These are phyloP conservation scores for Chrysosphaeria jannelii DNA, from an alignment of 2,329 filamentous ascomycete genomes.

Conservation along the genomic window DNA sequence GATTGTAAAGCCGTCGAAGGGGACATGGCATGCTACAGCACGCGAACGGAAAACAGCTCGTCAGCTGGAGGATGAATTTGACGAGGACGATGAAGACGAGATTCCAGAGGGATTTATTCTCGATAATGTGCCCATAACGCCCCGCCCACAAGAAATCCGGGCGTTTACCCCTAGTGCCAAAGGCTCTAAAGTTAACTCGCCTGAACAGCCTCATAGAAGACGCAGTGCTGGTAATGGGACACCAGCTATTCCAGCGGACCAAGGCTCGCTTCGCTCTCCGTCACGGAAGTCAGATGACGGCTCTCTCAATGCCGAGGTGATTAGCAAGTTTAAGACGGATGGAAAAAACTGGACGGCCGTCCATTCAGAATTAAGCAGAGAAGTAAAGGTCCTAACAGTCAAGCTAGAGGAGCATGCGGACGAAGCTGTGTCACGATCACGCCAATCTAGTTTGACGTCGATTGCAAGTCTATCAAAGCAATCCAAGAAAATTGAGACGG, in stretches of 20 bases:
- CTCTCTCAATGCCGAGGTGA: constrained; percentile 9
- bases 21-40: constrained; percentile 40
- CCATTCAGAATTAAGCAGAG: constrained; percentile 34
- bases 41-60: constrained; percentile 35
- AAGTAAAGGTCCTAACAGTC: constrained; percentile 45
- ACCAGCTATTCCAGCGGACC: constrained; percentile 24
- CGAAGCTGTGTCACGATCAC: no score
- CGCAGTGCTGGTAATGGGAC: constrained; percentile 33
- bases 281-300: constrained; percentile 18
- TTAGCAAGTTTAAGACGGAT: constrained; percentile 18
- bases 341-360: constrained; percentile 50
- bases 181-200: constrained; percentile 21
- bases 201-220: constrained; percentile 20
- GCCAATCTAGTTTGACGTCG: no score
- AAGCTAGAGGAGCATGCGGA: constrained; percentile 55
- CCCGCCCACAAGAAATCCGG: constrained; percentile 27
- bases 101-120: constrained; percentile 53
- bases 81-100: constrained; percentile 47
- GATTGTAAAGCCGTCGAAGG: constrained; percentile 16
- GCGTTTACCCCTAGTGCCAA: constrained; percentile 16
- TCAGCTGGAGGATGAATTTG: constrained; percentile 46
- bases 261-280: constrained; percentile 27
- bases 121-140: constrained; percentile 59
- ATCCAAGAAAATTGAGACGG: no score
- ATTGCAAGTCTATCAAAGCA: no score